These are phyloP conservation scores for Pythium myriotylum DNA, from an alignment of 352 stramenopile species.

Conservation along the genomic window DNA sequence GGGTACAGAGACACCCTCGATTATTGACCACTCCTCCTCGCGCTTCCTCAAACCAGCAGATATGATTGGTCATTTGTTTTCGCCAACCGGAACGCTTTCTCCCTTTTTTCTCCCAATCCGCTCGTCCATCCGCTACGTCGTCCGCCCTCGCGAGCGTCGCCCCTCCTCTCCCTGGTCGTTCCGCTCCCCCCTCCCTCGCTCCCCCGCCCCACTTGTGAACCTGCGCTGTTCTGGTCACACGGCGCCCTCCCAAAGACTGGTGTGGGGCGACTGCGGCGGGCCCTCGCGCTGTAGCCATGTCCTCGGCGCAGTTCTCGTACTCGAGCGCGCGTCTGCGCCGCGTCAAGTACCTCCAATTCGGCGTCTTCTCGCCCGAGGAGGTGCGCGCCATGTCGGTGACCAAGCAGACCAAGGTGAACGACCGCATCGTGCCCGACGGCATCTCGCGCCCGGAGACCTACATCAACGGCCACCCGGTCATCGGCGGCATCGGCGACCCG, in stretches of 20 bases:
- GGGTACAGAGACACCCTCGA: not conserved
- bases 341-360: conserved; percentile 99
- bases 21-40: conserved; percentile 11
- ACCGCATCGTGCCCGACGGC: conserved; percentile 94
- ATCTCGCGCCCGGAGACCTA: conserved; percentile 92
- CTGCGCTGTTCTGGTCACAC: conserved; percentile 61
- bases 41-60: not conserved
- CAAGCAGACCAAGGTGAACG: conserved; percentile 97
- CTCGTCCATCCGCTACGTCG: not conserved
- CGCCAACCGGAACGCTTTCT: not conserved
- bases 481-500: conserved; percentile 98
- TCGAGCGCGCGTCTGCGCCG: conserved; percentile 92
- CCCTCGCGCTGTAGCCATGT: conserved; percentile 38
- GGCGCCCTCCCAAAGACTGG: conserved; percentile 18
- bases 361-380: conserved; percentile 97
- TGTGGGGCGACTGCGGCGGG: not conserved
- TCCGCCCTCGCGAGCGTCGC: too few relatives aligned
- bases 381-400: conserved; percentile 97
- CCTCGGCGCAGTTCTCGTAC: conserved; percentile 94
- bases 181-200: conserved; percentile 22
- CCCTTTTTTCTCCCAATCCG: not conserved
- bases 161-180: not conserved
- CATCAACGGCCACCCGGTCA: conserved; percentile 95
- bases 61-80: not conserved
- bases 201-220: conserved; percentile 58